These are phyloP conservation scores for Heliamphora ciliata DNA, from an alignment of 179 eudicot genomes.

Conservation along the genomic window DNA sequence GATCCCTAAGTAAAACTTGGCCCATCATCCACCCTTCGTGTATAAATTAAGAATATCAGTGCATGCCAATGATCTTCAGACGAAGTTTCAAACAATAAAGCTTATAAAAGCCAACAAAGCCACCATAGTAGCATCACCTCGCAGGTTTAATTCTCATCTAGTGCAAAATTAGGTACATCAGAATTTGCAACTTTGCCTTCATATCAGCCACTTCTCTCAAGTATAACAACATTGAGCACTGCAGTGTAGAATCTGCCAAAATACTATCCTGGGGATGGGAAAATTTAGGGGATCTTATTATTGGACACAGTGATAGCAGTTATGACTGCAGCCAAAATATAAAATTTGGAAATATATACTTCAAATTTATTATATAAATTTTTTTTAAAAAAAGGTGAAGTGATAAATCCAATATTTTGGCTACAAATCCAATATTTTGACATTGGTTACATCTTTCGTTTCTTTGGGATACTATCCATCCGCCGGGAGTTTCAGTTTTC, in stretches of 20 bases:
- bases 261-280: background rate
- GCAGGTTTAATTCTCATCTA: background rate
- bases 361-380: no score
- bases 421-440: no score
- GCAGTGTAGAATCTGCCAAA: background rate
- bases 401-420: no score
- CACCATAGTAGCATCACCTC: background rate
- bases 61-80: slow-evolving; percentile 1
- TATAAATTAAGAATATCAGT: background rate
- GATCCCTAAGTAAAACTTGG: background rate
- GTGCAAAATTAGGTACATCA: background rate
- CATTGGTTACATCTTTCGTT: no score
- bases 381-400: no score
- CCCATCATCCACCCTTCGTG: background rate
- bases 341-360: no score
- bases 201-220: background rate
- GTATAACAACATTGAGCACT: background rate
- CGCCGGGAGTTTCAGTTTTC: no score
- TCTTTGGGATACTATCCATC: no score
- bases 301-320: background rate
- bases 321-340: background rate
- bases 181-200: background rate
- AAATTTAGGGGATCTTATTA: background rate
- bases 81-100: no score
- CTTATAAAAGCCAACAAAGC: no score